Percentiles rank a stretch among this genome's conserved stretches.
Evolutionary conservation across 2,329 filamentous ascomycete genomes (phyloP).

Genomic region (Falciphora oryzae): DNA sequence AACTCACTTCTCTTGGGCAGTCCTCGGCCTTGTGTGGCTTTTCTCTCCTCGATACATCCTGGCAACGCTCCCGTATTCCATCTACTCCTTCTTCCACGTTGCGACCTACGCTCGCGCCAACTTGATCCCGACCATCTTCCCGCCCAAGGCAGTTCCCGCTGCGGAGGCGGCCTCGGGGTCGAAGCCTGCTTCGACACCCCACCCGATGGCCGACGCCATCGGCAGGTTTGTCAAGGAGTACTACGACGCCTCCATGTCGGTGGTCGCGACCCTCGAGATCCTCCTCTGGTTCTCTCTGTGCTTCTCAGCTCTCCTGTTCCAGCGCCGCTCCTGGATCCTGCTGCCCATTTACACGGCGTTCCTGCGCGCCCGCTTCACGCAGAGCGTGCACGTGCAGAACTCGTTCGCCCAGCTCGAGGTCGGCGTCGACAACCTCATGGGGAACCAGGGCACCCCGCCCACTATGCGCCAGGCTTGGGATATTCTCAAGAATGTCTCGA

Average conservation of each 20-base stretch:
- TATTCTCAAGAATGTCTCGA: slow-evolving; percentile 63
- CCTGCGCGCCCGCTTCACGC: slow-evolving; percentile 80
- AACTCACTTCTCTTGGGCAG: slow-evolving; percentile 36
- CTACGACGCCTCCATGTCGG: slow-evolving; percentile 92
- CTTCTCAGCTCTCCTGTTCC: slow-evolving; percentile 77
- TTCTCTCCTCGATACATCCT: slow-evolving; percentile 83
- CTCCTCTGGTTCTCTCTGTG: slow-evolving; percentile 78
- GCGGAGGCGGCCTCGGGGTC: slow-evolving; percentile 50
- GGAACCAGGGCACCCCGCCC: slow-evolving; percentile 82
- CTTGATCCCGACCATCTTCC: slow-evolving; percentile 79
- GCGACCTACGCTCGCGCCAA: slow-evolving; percentile 94
- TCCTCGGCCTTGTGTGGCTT: slow-evolving; percentile 93
- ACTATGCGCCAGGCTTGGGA: slow-evolving; percentile 76
- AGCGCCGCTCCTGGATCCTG: slow-evolving; percentile 85
- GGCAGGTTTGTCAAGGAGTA: slow-evolving; percentile 95
- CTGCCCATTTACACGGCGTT: slow-evolving; percentile 83
- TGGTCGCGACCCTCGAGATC: slow-evolving; percentile 87
- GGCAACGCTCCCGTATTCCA: slow-evolving; percentile 86
- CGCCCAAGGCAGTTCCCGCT: slow-evolving; percentile 50
- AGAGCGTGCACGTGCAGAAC: slow-evolving; percentile 89
- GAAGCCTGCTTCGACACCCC: slow-evolving; percentile 45
- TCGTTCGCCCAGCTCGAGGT: slow-evolving; percentile 68
- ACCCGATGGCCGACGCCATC: slow-evolving; percentile 72
- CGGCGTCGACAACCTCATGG: slow-evolving; percentile 73
- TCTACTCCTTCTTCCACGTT: slow-evolving; percentile 98